Conservation (phyloP, 2,329 filamentous ascomycete species). For the Nemania serpens region DNA sequence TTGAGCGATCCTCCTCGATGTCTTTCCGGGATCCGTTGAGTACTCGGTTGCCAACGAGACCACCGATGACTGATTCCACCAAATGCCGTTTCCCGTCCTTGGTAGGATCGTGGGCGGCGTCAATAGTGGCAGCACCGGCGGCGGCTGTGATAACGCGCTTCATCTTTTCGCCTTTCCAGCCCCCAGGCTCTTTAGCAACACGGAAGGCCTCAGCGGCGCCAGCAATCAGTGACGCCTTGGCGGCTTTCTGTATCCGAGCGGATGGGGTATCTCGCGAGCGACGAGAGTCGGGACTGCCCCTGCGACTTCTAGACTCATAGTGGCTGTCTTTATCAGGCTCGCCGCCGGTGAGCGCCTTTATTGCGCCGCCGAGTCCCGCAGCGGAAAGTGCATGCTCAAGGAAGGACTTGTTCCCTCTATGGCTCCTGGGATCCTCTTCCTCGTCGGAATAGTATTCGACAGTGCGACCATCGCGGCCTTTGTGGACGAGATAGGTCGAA, state of each 20-base stretch:
- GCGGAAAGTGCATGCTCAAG: constrained; percentile 66
- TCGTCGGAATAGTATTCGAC: constrained; percentile 63
- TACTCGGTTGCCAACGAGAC: constrained; percentile 82
- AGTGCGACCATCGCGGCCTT: constrained; percentile 57
- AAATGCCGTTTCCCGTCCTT: constrained; percentile 83
- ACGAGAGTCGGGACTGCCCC: constrained; percentile 56
- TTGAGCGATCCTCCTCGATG: constrained; percentile 64
- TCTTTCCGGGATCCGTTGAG: constrained; percentile 77
- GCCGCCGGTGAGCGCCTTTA: constrained; percentile 61
- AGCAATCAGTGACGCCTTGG: constrained; percentile 87
- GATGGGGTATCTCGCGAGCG: constrained; percentile 49
- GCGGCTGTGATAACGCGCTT: constrained; percentile 91
- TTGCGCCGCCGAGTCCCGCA: constrained; percentile 64
- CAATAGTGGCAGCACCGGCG: constrained; percentile 81
- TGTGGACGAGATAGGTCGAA: constrained; percentile 58
- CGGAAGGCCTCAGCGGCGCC: constrained; percentile 92
- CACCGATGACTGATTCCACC: constrained; percentile 85
- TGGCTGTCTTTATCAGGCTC: constrained; percentile 50
- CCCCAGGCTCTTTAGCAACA: constrained; percentile 83
- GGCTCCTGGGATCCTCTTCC: constrained; percentile 58
- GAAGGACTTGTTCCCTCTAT: constrained; percentile 67
- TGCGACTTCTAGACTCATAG: constrained; percentile 42
- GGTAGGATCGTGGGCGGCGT: constrained; percentile 72
- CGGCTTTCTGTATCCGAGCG: constrained; percentile 78
- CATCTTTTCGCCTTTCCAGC: constrained; percentile 89